phyloP scores from a whole-genome alignment of 495 filamentous ascomycete genomes.

The Hypoxylon cercidicola region DNA sequence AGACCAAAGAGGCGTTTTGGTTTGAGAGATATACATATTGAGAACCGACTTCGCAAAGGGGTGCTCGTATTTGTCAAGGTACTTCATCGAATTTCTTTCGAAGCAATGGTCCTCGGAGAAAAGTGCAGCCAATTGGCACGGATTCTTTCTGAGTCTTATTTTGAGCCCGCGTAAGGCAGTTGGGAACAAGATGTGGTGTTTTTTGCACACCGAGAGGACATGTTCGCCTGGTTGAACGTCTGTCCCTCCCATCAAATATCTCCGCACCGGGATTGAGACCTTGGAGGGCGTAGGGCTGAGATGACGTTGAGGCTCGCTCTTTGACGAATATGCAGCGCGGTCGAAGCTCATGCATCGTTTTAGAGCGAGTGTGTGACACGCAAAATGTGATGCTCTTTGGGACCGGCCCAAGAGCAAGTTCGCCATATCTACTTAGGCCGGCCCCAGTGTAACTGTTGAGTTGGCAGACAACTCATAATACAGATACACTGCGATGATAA shows the following conservation, averaged over 20 bases:
- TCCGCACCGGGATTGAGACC: not conserved
- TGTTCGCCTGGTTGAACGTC: constrained; percentile 27
- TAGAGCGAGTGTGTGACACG: not conserved
- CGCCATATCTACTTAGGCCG: constrained; percentile 34
- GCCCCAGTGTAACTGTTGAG: constrained; percentile 13
- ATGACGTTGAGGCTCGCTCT: not conserved
- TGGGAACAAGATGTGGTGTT: constrained; percentile 31
- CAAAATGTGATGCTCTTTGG: constrained; percentile 4
- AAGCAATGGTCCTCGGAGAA: constrained; percentile 38
- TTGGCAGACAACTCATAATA: constrained; percentile 34
- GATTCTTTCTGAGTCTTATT: constrained; percentile 5
- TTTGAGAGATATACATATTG: constrained; percentile 42
- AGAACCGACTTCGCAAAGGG: constrained; percentile 47
- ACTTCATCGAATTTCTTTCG: constrained; percentile 36
- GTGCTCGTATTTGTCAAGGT: constrained; percentile 47
- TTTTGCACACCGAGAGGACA: constrained; percentile 16
- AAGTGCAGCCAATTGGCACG: constrained; percentile 12
- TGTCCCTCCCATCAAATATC: not conserved
- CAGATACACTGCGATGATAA: constrained; percentile 9
- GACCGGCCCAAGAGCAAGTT: constrained; percentile 28
- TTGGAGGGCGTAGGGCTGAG: not conserved
- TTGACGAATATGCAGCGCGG: not conserved
- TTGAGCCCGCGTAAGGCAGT: not conserved
- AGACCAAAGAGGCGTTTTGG: constrained; percentile 63
- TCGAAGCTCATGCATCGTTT: constrained; percentile 15